A percentile compares a stretch with the other conserved stretches of the same genome.
These are phyloP conservation scores for Irpex sp. DNA, from an alignment of 1,284 basidiomycete genomes.

Conservation along the genomic window DNA sequence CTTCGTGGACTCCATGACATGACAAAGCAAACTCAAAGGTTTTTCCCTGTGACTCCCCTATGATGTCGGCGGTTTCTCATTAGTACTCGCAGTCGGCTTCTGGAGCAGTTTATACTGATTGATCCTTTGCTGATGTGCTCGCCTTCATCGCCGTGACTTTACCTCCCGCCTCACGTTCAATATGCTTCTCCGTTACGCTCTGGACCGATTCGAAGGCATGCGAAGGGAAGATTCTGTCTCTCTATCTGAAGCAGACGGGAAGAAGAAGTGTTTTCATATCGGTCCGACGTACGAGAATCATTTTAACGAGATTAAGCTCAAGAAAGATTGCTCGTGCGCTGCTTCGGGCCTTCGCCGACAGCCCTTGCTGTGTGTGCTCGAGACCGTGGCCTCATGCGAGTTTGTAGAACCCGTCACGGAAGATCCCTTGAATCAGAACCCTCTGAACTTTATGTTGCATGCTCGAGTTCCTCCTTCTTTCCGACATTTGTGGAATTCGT, in stretches of 20 bases:
- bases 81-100: neutral
- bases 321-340: neutral
- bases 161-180: neutral
- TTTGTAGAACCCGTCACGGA: neutral
- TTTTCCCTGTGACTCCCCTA: neutral
- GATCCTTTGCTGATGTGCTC: neutral
- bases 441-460: neutral
- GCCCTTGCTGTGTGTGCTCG: neutral
- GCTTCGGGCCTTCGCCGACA: neutral
- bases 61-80: neutral
- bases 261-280: neutral
- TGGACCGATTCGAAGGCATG: neutral
- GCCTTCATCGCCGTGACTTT: neutral
- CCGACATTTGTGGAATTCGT: neutral
- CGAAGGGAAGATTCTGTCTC: no score
- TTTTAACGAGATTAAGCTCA: neutral
- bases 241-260: no score
- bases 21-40: no score
- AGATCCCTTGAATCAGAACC: neutral
- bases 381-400: neutral
- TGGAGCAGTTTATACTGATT: neutral
- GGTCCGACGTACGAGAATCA: neutral
- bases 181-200: neutral
- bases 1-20: no score
- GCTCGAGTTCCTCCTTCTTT: neutral